Conservation (phyloP, 805 yeast species). For the Starmera caribaea region DNA sequence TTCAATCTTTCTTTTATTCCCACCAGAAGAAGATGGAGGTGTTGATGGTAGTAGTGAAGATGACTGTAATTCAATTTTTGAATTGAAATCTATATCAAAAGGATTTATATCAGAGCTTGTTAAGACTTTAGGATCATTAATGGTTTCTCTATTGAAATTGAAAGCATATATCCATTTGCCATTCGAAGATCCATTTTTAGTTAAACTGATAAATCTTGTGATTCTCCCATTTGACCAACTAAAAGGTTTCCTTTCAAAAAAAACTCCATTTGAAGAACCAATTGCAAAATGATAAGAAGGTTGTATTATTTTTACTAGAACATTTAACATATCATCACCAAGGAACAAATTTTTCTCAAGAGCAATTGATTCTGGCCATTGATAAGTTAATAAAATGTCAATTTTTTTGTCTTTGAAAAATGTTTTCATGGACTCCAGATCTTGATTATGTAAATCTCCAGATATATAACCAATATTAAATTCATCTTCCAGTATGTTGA, state of each 20-base stretch:
- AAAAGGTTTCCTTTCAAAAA: constrained; percentile 49
- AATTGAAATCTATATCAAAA: constrained; percentile 4
- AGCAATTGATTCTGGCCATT: constrained; percentile 52
- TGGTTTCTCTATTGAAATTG: constrained; percentile 22
- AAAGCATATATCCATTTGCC: constrained; percentile 76
- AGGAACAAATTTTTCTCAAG: constrained; percentile 32
- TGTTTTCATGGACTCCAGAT: constrained; percentile 18
- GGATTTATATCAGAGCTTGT: constrained; percentile 23
- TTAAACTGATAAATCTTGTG: constrained; percentile 61
- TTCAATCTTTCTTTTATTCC: neutral
- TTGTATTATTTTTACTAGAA: constrained; percentile 28
- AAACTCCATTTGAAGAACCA: constrained; percentile 39
- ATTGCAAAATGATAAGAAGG: constrained; percentile 65
- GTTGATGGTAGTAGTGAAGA: neutral
- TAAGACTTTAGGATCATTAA: no score
- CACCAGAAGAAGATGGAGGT: neutral
- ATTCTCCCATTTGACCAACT: constrained; percentile 38
- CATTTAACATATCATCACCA: constrained; percentile 38
- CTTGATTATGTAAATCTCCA: constrained; percentile 15
- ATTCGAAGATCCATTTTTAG: constrained; percentile 35
- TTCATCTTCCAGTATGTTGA: constrained; percentile 31
- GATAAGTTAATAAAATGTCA: constrained; percentile 49
- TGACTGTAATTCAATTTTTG: neutral
- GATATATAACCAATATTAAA: constrained; percentile 37
- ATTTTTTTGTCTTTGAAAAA: constrained; percentile 17